Percentiles rank a stretch among this genome's conserved stretches.
phyloP scores from a whole-genome alignment of 1,284 basidiomycete genomes.

The Sanghuangporus sanghuang region DNA sequence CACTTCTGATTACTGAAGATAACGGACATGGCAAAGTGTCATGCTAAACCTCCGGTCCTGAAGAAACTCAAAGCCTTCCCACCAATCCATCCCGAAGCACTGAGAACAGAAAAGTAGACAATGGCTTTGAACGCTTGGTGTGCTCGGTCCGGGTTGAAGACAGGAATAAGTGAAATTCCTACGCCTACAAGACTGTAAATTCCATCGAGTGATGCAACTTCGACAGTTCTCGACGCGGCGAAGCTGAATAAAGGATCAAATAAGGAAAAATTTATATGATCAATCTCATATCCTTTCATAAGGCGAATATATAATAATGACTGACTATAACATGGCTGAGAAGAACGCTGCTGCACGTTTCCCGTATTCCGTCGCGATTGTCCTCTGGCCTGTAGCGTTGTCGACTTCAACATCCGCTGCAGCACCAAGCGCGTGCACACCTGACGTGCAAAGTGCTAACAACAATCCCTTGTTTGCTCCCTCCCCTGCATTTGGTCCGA shows the following conservation, averaged over 20 bases:
- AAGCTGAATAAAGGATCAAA: neutral
- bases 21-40: neutral
- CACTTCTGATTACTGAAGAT: neutral
- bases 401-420: conserved; percentile 24
- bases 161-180: conserved; percentile 14
- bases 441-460: conserved; percentile 21
- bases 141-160: conserved; percentile 8
- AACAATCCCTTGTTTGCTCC: conserved; percentile 19
- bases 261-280: neutral
- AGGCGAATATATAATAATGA: neutral
- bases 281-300: neutral
- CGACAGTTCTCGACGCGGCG: conserved; percentile 6
- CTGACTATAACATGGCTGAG: conserved; percentile 22
- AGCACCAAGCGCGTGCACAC: conserved; percentile 24
- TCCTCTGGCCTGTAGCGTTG: conserved; percentile 21
- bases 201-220: conserved; percentile 6
- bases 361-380: conserved; percentile 23
- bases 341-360: conserved; percentile 17
- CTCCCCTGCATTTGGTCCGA: neutral
- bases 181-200: conserved; percentile 14
- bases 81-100: conserved; percentile 17
- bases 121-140: conserved; percentile 16
- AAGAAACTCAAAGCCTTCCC: conserved; percentile 1
- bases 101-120: conserved; percentile 17
- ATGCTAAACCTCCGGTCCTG: neutral